A percentile compares a stretch with the other conserved stretches of the same genome.
Evolutionary conservation across 768 basidiomycete species (phyloP).

Genomic region (Russula earlei): DNA sequence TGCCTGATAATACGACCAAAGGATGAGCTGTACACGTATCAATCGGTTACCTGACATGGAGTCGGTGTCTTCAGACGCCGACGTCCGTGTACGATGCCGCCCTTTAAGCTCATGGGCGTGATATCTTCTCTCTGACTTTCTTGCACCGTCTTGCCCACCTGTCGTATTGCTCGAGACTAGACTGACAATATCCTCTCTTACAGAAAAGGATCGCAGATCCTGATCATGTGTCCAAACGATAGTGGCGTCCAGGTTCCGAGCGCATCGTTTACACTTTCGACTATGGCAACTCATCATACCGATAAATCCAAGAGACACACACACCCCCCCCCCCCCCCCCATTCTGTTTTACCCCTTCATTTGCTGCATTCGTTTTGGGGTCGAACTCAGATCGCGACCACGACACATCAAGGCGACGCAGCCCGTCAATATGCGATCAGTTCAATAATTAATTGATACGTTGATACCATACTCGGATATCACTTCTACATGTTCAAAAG

Average conservation of each 20-base stretch:
- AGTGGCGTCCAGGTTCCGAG: neutral
- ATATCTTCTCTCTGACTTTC: conserved; percentile 16
- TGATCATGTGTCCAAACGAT: neutral
- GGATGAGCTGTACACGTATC: conserved; percentile 11
- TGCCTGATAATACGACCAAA: neutral
- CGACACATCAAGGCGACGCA: neutral
- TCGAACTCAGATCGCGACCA: neutral
- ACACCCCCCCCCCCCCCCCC: neutral
- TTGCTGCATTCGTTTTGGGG: neutral
- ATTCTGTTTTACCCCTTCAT: neutral
- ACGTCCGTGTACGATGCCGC: conserved; percentile 11
- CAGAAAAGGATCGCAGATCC: neutral
- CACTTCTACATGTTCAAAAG: neutral
- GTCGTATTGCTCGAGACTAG: neutral
- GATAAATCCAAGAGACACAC: neutral
- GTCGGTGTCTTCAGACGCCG: conserved; percentile 4
- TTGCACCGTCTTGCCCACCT: neutral
- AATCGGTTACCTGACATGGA: conserved; percentile 9
- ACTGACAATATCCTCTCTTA: neutral
- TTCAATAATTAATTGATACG: neutral
- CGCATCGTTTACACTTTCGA: neutral
- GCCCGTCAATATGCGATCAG: neutral
- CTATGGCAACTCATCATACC: neutral
- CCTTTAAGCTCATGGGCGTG: neutral
- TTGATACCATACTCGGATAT: neutral